Base-by-base conservation (phyloP, 257 asterid genomes). In the Rhazya stricta region DNA sequence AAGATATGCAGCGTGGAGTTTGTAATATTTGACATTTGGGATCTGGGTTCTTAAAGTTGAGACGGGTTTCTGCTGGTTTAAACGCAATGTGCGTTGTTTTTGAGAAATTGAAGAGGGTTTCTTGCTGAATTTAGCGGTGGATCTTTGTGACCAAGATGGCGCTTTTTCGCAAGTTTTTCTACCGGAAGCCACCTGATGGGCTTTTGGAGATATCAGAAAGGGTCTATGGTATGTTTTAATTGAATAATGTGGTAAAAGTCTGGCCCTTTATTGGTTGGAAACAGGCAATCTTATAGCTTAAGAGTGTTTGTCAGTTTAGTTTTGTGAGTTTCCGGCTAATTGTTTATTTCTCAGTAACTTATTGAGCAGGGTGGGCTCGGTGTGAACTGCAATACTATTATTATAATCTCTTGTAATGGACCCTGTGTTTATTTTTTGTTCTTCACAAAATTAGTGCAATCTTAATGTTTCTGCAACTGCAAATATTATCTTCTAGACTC, bases 141-240 rank as follows among this genome's bases (percentile, higher is more conserved):
- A 65, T 73, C 77, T 60, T 60, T 73, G 81, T 16, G 48, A n/a
- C 29, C 32, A 74, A 53, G 34, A 81, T 81, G 85, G 77, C 82
- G 15, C 82, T 78, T 74, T 74, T 77, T 18, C 79, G 80, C 67
- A 74, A 75, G 80, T 65, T 78, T 65, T 78, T 81, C 82, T 74
- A 69, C 69, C 57, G 85, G 80, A 81, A 74, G 75, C 80, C 82
- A 6, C 85, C 85, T 34, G 82, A 81, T 41, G 79, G 82, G 71
- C 78, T 74, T 30, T 61, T 71, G 77, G 85, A 81, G 82, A 76
- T 81, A 54, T 71, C 82, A 54, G 85, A 81, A 67, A 81, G 85
- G 79, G 80, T 81, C 18, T 81, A 74, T 78, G 85, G 85, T 81
- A 81, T 71, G 82, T 70, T 42, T 30, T 32, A 42, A 3, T 30